Evolutionary conservation across 495 filamentous ascomycete species (phyloP), one percentile per base, ranked within the genome.

Genomic region (Aspergillus ellipticus): DNA sequence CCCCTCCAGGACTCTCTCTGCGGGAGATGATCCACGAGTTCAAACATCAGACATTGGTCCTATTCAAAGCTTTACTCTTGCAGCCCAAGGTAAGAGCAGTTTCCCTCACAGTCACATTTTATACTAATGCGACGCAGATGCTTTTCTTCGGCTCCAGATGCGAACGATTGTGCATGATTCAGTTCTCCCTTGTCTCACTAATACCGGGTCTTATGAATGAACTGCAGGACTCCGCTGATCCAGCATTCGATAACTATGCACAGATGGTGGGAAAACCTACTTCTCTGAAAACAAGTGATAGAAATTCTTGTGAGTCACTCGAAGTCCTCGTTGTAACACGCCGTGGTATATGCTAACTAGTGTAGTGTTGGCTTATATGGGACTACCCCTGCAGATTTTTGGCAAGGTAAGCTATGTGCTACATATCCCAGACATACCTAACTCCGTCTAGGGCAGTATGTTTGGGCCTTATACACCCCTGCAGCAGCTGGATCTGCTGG

Each of bases 401-500:
- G 92, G 94, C 58, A 96, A 92, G 79, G 89, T 91, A 71, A 51
- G 65, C 62, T 26, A 39, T 9, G 33, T 6, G 1, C 10, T 17
- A 26, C 20, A 16, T 42, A 24, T 51, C 46, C 61, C 15, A 13
- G 11, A n/a, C 13, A 24, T 1, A 51, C 49, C 63, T 72, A 58
- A 77, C 49, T 17, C 49, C 52, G 51, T 49, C 5, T 55, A 92
- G 86, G 94, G 94, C 48, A 92, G 90, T 68, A 81, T 98, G 59
- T 97, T 97, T 67, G 93, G 94, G 2, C 94, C 94, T 0, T 98
- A 98, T 72, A 98, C 95, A 2, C 94, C 94, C 17, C 72, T 98
- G 21, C 94, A 98, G 70, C 92, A 96, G 71, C 83, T 98, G 52
- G 94, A 98, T 73, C 75, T 96, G 54, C 82, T 98, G 20, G 92